Evolutionary conservation across 305 asterid genomes (phyloP).

Genomic region (Salvia sclarea): DNA sequence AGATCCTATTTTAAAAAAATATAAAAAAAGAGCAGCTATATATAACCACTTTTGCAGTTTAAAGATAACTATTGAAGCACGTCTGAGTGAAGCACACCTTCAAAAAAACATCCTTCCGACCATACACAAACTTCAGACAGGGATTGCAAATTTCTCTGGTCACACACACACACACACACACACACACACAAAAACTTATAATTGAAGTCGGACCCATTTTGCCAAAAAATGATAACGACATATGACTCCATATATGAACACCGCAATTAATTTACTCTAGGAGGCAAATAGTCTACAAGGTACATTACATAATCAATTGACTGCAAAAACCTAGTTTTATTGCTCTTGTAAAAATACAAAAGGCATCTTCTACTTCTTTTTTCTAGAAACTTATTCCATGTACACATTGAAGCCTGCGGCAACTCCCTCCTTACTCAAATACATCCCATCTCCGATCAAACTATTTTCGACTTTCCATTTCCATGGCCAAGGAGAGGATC

Average conservation of each 20-base stretch:
- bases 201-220: background rate
- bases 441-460: slow-evolving; percentile 13
- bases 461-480: slow-evolving; percentile 10
- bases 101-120: too few species aligned
- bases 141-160: too few species aligned
- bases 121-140: too few species aligned
- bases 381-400: slow-evolving; percentile 48
- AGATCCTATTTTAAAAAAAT: too few species aligned
- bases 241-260: slow-evolving; percentile 19
- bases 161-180: too few species aligned
- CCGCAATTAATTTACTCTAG: slow-evolving; percentile 1
- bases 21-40: too few species aligned
- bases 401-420: slow-evolving; percentile 40
- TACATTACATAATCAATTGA: slow-evolving; percentile 37
- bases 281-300: slow-evolving; percentile 33
- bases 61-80: too few species aligned
- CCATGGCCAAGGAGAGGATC: slow-evolving; percentile 14
- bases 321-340: slow-evolving; percentile 39
- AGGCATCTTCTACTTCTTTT: slow-evolving; percentile 29
- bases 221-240: background rate
- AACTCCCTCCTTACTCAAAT: slow-evolving; percentile 28
- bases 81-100: too few species aligned
- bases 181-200: too few species aligned
- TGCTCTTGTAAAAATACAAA: slow-evolving; percentile 41
- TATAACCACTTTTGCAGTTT: too few species aligned